A percentile compares a stretch with the other conserved stretches of the same genome.
These are phyloP conservation scores for Vickermania spadyakhi DNA, from an alignment of 208 protist genomes.

Conservation along the genomic window DNA sequence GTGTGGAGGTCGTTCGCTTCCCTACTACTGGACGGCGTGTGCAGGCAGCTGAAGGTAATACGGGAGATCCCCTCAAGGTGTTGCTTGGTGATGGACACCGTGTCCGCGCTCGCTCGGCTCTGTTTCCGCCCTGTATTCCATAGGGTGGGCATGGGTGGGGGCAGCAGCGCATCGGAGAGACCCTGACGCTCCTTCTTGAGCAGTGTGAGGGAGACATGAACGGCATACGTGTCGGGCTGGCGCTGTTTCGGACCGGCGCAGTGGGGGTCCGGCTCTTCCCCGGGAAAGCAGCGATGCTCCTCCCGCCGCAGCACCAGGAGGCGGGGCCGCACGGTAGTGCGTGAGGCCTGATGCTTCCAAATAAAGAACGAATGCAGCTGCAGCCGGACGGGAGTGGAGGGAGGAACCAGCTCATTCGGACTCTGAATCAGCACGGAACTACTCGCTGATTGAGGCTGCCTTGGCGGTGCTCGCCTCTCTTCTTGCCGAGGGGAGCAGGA, in stretches of 20 bases:
- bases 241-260: neutral
- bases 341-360: conserved; percentile 56
- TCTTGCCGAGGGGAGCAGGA: too few species aligned
- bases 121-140: too few species aligned
- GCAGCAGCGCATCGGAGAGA: neutral
- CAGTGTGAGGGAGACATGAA: neutral
- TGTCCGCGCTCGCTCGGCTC: neutral
- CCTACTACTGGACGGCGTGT: too few species aligned
- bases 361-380: conserved; percentile 14
- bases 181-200: neutral
- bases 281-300: too few species aligned
- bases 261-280: too few species aligned
- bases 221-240: neutral
- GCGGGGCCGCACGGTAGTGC: conserved; percentile 26
- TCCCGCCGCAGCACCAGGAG: conserved; percentile 16
- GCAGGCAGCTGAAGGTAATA: neutral
- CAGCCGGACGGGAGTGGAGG: too few species aligned
- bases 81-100: neutral
- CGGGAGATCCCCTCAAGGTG: neutral
- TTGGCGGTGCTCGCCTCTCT: too few species aligned
- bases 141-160: too few species aligned
- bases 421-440: too few species aligned
- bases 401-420: too few species aligned
- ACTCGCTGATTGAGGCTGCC: too few species aligned
- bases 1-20: too few species aligned